Evolutionary conservation across 495 filamentous ascomycete genomes (phyloP), one percentile per base, ranked within the genome.

Genomic region (Trichoderma gamsii): DNA sequence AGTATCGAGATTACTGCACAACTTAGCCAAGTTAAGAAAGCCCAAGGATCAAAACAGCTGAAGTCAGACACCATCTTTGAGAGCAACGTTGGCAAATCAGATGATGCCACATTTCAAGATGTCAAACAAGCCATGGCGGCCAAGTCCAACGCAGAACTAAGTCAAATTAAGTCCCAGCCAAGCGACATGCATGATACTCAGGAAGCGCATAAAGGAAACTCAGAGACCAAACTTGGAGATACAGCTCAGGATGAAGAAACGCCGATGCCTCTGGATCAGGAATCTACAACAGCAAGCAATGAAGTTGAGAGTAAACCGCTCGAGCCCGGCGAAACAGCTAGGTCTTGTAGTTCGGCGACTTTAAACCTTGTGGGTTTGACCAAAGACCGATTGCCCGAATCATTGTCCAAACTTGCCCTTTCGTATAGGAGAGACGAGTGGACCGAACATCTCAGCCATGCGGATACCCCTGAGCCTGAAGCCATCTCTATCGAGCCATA

Each of bases 391-490:
- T 77, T 89, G 4, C 86, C 87, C 3, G 72, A 77, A 4, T 80
- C 79, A 21, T 65, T 88, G n/a, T 93, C 93, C 1, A 88, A 83
- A 66, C 81, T 97, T 13, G 87, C 92, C 1, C 81, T 90, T 73
- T 90, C 88, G 0, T 97, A 95, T 72, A 86, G 94, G 63, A 97
- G 92, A 6, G 96, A 97, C 71, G 93, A 98, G 79, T 98, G 94
- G 94, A 92, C 93, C 0, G 97, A 97, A 73, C 92, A 97, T 76
- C 79, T 96, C 25, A 86, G 87, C 41, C 78, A 83, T 56, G 94
- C 94, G 5, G 94, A 97, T 23, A 79, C 77, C 4, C 93, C 92
- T 29, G 88, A 90, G 21, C 72, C 86, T 6, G 90, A 94, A 18
- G 81, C 83, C 1, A 75, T 90, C 13, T 76, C 82, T 38, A 61